Evolutionary conservation across 2,329 filamentous ascomycete species (phyloP).

Genomic region (Diaporthe citrichinensis): DNA sequence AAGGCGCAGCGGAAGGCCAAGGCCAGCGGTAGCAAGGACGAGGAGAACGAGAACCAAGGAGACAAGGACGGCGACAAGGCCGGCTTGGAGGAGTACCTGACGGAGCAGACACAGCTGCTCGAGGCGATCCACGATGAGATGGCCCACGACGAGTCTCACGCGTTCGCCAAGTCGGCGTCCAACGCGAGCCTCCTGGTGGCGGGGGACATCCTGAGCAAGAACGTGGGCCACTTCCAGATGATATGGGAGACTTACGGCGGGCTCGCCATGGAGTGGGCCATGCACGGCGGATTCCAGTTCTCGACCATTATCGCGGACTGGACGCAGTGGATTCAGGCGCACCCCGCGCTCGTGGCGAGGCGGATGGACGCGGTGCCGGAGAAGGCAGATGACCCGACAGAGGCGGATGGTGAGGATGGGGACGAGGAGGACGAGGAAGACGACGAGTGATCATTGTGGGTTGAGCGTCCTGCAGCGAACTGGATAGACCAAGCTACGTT

Average conservation of each 20-base stretch:
- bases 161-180: conserved; percentile 82
- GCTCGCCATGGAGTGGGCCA: conserved; percentile 59
- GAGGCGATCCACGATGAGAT: conserved; percentile 78
- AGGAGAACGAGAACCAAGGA: conserved; percentile 45
- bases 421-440: background rate
- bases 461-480: background rate
- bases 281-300: conserved; percentile 37
- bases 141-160: conserved; percentile 72
- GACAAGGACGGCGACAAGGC: conserved; percentile 49
- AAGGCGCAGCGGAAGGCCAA: conserved; percentile 74
- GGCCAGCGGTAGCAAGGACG: conserved; percentile 59
- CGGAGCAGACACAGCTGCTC: conserved; percentile 70
- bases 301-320: conserved; percentile 78
- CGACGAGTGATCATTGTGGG: background rate
- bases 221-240: conserved; percentile 47
- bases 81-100: conserved; percentile 57
- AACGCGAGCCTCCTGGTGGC: conserved; percentile 78
- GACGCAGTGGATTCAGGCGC: conserved; percentile 73
- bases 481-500: background rate
- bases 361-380: conserved; percentile 6
- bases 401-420: background rate
- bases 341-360: conserved; percentile 36
- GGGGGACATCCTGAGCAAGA: conserved; percentile 70
- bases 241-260: conserved; percentile 64
- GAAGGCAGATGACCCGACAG: background rate